These are phyloP conservation scores for Craspedostauros australis DNA, from an alignment of 108 stramenopile species.

Conservation along the genomic window DNA sequence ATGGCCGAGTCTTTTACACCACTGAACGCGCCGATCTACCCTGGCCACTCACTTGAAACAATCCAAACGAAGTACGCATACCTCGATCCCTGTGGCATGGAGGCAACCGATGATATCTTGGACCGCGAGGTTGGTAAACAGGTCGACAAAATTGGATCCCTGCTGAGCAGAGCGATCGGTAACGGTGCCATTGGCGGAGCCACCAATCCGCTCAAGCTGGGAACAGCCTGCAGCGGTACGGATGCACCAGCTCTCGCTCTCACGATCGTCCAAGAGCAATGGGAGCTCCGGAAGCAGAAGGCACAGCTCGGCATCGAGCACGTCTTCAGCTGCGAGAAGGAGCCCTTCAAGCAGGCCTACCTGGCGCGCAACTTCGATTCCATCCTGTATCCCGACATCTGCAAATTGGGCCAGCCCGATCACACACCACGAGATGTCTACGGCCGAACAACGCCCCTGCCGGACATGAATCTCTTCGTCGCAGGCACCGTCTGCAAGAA, in stretches of 20 bases:
- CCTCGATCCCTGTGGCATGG: slow-evolving; percentile 68
- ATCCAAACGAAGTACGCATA: slow-evolving; percentile 34
- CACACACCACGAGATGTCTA: slow-evolving; percentile 52
- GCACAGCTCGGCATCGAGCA: slow-evolving; percentile 26
- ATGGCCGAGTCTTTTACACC: slow-evolving; percentile 41
- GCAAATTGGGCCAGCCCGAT: slow-evolving; percentile 46
- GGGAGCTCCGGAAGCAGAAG: slow-evolving; percentile 25
- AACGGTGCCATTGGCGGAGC: slow-evolving; percentile 17
- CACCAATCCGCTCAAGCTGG: slow-evolving; percentile 30
- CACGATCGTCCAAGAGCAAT: slow-evolving; percentile 50
- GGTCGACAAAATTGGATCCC: slow-evolving; percentile 39
- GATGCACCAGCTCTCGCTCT: slow-evolving; percentile 77
- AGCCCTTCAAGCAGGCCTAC: slow-evolving; percentile 81
- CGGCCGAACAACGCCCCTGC: slow-evolving; percentile 42
- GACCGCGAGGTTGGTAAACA: slow-evolving; percentile 51
- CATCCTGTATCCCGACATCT: slow-evolving; percentile 65
- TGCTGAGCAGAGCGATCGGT: slow-evolving; percentile 23
- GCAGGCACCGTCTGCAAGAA: slow-evolving; percentile 82
- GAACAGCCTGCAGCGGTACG: slow-evolving; percentile 71
- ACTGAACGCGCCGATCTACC: slow-evolving; percentile 28
- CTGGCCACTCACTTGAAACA: slow-evolving; percentile 23
- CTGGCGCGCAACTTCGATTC: slow-evolving; percentile 63
- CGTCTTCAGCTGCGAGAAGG: slow-evolving; percentile 67
- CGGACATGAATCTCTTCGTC: slow-evolving; percentile 58
- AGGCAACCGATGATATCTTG: slow-evolving; percentile 73